Evolutionary conservation across 2,329 filamentous ascomycete genomes (phyloP).

Genomic region (Pseudonectria foliicola): DNA sequence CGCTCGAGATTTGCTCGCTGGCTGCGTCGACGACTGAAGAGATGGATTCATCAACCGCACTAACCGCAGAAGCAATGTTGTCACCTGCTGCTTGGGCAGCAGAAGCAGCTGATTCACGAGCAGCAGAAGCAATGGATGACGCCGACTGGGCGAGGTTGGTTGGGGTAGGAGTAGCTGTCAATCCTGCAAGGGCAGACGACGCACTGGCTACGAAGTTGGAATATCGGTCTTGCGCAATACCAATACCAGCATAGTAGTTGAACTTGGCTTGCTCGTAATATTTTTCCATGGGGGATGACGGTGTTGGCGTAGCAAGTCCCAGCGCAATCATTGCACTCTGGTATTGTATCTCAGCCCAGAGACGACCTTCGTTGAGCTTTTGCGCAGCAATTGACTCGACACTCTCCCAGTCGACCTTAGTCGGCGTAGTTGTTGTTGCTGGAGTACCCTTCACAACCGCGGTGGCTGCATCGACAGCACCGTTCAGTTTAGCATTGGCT

Average conservation of each 20-base stretch:
- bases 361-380: conserved; percentile 62
- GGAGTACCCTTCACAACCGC: conserved; percentile 42
- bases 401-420: conserved; percentile 39
- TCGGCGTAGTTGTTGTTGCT: conserved; percentile 33
- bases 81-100: conserved; percentile 40
- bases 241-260: conserved; percentile 71
- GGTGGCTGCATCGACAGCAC: conserved; percentile 47
- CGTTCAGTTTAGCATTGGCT: conserved; percentile 52
- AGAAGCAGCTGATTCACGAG: conserved; percentile 37
- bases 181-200: conserved; percentile 57
- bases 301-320: conserved; percentile 47
- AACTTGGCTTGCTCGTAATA: conserved; percentile 54
- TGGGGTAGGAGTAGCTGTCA: conserved; percentile 53
- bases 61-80: conserved; percentile 32
- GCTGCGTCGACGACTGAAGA: conserved; percentile 40
- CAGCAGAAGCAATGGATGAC: conserved; percentile 44
- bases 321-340: conserved; percentile 59
- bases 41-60: conserved; percentile 32
- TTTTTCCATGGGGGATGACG: conserved; percentile 45
- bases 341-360: conserved; percentile 64
- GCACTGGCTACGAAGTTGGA: conserved; percentile 67
- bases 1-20: conserved; percentile 29
- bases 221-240: conserved; percentile 72
- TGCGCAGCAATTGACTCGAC: conserved; percentile 62
- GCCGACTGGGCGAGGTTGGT: conserved; percentile 43